phyloP scores from a whole-genome alignment of 208 protist species.

The Herpetomonas samuelpessoai region DNA sequence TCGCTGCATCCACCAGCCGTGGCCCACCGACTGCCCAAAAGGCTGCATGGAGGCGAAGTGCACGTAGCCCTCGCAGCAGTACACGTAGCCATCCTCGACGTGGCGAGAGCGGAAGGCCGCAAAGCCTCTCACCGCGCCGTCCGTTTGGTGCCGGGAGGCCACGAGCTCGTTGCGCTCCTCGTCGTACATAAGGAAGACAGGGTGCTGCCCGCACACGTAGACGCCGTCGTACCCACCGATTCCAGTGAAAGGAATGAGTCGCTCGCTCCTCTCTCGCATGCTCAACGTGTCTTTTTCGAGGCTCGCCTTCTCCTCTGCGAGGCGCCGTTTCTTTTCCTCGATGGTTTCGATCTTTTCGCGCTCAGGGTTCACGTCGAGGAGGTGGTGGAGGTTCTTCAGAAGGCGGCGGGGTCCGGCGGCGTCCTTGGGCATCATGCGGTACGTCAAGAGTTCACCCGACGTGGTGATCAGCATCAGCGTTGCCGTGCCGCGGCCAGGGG shows the following conservation, averaged over 20 bases:
- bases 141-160: conserved; percentile 52
- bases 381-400: conserved; percentile 70
- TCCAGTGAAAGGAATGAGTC: conserved; percentile 49
- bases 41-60: conserved; percentile 71
- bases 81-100: conserved; percentile 59
- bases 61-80: conserved; percentile 79
- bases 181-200: conserved; percentile 77
- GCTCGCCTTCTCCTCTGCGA: conserved; percentile 48
- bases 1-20: conserved; percentile 73
- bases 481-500: conserved; percentile 9
- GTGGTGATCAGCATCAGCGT: conserved; percentile 58
- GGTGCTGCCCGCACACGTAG: conserved; percentile 85
- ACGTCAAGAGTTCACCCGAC: conserved; percentile 75
- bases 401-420: conserved; percentile 45
- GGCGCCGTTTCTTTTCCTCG: conserved; percentile 60
- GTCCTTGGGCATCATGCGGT: conserved; percentile 41
- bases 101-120: conserved; percentile 57
- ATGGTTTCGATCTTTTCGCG: conserved; percentile 76
- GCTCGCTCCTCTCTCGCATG: conserved; percentile 61
- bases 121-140: conserved; percentile 68
- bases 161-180: conserved; percentile 40
- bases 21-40: conserved; percentile 33
- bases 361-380: conserved; percentile 70
- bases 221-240: conserved; percentile 51
- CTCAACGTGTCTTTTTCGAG: conserved; percentile 59